Conservation (phyloP, 129 eudicot genomes). For the Sambucus nigra region DNA sequence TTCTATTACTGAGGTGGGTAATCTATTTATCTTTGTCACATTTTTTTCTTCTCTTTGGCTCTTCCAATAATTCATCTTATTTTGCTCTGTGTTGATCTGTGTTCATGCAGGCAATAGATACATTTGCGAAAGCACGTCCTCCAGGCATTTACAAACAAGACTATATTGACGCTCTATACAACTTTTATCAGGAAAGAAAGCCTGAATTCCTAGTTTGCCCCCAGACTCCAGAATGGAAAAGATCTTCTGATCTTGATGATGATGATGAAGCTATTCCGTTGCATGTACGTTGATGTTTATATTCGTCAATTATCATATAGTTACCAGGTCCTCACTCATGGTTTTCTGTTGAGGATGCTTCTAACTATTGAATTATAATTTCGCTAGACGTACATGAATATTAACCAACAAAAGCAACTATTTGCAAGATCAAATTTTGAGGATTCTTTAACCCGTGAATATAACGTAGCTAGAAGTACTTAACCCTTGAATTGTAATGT, state of each 20-base stretch:
- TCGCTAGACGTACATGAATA: no score
- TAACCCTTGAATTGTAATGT: no score
- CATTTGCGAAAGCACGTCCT: constrained; percentile 46
- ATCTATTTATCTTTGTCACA: neutral
- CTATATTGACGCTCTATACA: constrained; percentile 44
- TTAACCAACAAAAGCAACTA: no score
- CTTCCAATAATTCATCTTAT: constrained; percentile 1
- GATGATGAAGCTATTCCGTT: constrained; percentile 31
- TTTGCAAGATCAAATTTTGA: no score
- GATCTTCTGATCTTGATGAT: constrained; percentile 49
- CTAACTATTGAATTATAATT: no score
- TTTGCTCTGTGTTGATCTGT: constrained; percentile 3
- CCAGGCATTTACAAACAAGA: constrained; percentile 67
- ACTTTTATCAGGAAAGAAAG: constrained; percentile 41
- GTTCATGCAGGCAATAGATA: constrained; percentile 42
- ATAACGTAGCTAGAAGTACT: no score
- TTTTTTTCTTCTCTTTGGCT: constrained; percentile 4
- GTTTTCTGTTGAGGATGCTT: no score
- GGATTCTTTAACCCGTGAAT: no score
- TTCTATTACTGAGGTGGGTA: constrained; percentile 52
- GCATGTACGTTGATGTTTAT: constrained; percentile 26
- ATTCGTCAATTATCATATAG: neutral
- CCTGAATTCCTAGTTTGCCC: constrained; percentile 44
- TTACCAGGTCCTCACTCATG: neutral
- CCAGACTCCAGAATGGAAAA: constrained; percentile 69